Evolutionary conservation across 129 eudicot species (phyloP).

Genomic region (Saposhnikovia divaricata): DNA sequence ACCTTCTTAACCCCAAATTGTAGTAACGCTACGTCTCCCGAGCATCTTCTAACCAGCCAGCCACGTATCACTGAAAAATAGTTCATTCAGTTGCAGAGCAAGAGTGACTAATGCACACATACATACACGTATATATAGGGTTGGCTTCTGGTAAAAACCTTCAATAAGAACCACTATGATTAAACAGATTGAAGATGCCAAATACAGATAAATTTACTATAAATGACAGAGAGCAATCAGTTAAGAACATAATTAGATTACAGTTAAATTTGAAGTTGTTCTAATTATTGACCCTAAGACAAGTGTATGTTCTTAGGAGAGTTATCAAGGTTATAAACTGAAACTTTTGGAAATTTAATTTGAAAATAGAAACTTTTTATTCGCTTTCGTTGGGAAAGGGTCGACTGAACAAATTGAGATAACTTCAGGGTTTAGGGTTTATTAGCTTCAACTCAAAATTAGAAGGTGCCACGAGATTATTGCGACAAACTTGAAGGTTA

Average conservation of each 20-base stretch:
- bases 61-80: constrained; percentile 70
- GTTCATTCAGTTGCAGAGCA: constrained; percentile 5
- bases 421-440: background rate
- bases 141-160: background rate
- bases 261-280: background rate
- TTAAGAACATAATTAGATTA: background rate
- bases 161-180: background rate
- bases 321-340: background rate
- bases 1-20: constrained; percentile 82
- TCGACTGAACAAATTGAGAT: background rate
- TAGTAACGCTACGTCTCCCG: constrained; percentile 70
- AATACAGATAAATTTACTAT: background rate
- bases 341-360: background rate
- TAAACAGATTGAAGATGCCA: background rate
- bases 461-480: background rate
- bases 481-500: background rate
- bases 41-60: constrained; percentile 95
- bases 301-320: background rate
- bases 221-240: background rate
- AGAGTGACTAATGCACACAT: background rate
- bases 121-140: background rate
- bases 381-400: background rate
- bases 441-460: background rate
- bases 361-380: background rate
- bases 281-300: background rate